Conservation (phyloP, 2,329 filamentous ascomycete species). For the Aureobasidium sp. region DNA sequence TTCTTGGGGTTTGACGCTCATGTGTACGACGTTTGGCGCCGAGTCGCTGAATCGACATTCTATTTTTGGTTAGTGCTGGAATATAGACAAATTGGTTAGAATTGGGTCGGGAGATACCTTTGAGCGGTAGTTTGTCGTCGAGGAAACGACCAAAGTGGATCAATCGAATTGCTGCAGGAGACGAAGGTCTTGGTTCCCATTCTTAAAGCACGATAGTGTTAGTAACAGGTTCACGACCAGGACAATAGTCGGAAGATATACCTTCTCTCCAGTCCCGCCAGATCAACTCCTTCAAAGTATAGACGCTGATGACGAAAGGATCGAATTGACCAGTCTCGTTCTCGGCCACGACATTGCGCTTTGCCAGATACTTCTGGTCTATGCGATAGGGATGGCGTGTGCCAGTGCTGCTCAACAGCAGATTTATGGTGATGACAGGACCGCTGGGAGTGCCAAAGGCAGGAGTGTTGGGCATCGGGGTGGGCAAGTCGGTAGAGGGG, state of each 20-base stretch:
- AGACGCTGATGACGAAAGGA: slow-evolving; percentile 84
- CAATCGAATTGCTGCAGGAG: slow-evolving; percentile 80
- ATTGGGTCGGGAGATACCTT: slow-evolving; percentile 49
- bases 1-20: slow-evolving; percentile 84
- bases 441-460: slow-evolving; percentile 31
- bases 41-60: slow-evolving; percentile 73
- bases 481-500: slow-evolving; percentile 39
- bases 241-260: slow-evolving; percentile 26
- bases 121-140: slow-evolving; percentile 78
- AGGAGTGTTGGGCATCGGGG: slow-evolving; percentile 28
- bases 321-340: slow-evolving; percentile 58
- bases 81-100: neutral
- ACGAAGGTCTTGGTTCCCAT: slow-evolving; percentile 81
- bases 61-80: slow-evolving; percentile 31
- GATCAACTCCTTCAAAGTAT: slow-evolving; percentile 90
- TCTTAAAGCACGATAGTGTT: slow-evolving; percentile 38
- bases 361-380: slow-evolving; percentile 75
- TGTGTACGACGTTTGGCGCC: slow-evolving; percentile 80
- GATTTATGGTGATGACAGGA: slow-evolving; percentile 62
- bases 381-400: slow-evolving; percentile 85
- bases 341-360: slow-evolving; percentile 72
- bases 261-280: slow-evolving; percentile 83
- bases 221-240: neutral
- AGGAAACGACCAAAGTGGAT: slow-evolving; percentile 89
- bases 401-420: slow-evolving; percentile 68